Base-by-base conservation (phyloP, 2,329 filamentous ascomycete species). In the Alternaria tenuissima region DNA sequence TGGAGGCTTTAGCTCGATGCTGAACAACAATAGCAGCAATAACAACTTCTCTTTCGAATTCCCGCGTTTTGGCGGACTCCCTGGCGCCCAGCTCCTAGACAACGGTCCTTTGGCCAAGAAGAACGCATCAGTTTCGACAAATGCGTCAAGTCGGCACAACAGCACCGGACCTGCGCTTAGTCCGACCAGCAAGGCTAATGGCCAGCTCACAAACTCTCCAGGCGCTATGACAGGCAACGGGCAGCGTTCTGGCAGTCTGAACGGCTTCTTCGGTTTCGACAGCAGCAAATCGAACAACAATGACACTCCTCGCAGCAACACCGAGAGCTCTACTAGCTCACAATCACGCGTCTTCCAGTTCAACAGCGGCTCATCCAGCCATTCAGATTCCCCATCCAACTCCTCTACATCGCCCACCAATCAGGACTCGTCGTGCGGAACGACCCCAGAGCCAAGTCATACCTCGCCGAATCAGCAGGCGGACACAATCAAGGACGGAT, bases 1-100 rank as follows among this genome's bases (percentile, higher is more conserved):
- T 59, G 77, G 78, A 53, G 78, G 81, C 24, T 80, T 82, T 61
- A 83, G 83, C 14, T 79, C 79, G 32, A 77, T 77, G 72, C 78
- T 81, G 58, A 79, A 73, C 22, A 80, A 82, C 76, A 89, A 88
- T 67, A 82, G 89, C 55, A 88, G 85, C 71, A 90, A 91, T 64
- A 90, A 91, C 76, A 93, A 91, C 76, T 98, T 98, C 75, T 90
- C 94, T 68, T 98, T 99, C 70, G 94, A 98, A 68, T 98, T 98
- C 66, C 94, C 95, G 66, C 94, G 91, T 75, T 98, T 99, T 72
- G 95, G 95, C 47, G 86, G 89, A 60, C 85, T 96, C 26, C 86
- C 87, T 20, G 82, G 81, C 28, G 79, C 81, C 4, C 83, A 85
- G 62, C 80, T 87, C 12, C 83, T 87, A 61, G 83, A 79, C 61